These are phyloP conservation scores for Aristolochia fimbriata DNA, from an alignment of 164 flowering plant species.

Conservation along the genomic window DNA sequence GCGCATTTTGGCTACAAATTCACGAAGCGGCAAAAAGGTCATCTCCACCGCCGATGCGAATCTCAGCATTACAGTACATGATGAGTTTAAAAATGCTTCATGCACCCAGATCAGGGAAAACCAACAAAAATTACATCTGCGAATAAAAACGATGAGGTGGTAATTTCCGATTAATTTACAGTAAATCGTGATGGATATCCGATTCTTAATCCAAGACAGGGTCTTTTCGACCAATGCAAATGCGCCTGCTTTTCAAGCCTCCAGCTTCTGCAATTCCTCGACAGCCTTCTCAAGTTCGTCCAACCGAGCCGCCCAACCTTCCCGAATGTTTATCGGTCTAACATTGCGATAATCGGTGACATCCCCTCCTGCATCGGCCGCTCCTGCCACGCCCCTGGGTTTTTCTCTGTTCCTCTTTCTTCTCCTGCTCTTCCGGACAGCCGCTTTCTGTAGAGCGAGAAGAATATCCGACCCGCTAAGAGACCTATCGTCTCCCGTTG, in stretches of 20 bases:
- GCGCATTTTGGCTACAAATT: no score
- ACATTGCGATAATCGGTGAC: conserved; percentile 1
- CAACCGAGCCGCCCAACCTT: conserved; percentile 13
- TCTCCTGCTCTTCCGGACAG: conserved; percentile 1
- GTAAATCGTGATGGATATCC: not conserved
- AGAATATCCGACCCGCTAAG: conserved; percentile 10
- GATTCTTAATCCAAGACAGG: not conserved
- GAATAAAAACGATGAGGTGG: no score
- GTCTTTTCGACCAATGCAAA: not conserved
- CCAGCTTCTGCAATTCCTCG: conserved; percentile 4
- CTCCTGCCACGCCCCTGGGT: not conserved
- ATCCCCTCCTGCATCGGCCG: not conserved
- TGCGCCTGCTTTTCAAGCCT: not conserved
- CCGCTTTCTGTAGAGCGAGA: conserved; percentile 10
- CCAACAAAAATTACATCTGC: no score
- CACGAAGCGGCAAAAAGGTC: no score
- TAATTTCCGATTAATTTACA: no score
- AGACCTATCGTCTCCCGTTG: not conserved
- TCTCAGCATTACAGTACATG: no score
- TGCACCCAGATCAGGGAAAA: no score
- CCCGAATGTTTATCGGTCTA: conserved; percentile 1
- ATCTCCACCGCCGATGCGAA: no score
- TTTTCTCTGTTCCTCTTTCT: not conserved
- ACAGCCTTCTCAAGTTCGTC: conserved; percentile 7
- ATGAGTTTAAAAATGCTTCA: no score